Evolutionary conservation across 2,329 filamentous ascomycete species (phyloP).

Genomic region (Madurella mycetomatis): DNA sequence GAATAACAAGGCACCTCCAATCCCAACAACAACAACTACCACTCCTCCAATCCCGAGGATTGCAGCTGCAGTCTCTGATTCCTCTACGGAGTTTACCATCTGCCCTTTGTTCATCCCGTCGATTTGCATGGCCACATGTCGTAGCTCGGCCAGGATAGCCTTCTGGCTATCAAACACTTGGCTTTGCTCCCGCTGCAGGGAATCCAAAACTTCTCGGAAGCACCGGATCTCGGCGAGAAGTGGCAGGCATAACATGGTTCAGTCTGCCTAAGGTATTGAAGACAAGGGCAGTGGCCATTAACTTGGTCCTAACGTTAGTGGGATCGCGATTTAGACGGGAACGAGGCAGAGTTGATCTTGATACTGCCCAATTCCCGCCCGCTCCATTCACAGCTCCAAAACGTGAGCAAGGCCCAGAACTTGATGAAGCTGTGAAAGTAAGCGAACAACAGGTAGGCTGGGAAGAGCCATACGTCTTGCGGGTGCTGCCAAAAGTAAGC

Average conservation of each 20-base stretch:
- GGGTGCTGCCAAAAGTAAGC: slow-evolving; percentile 50
- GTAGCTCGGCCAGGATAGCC: background rate
- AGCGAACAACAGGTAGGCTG: slow-evolving; percentile 48
- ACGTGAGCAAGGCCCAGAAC: slow-evolving; percentile 50
- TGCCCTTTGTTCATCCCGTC: background rate
- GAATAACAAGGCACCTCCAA: too few relatives aligned
- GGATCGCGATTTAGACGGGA: too few relatives aligned
- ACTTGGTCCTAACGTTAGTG: too few relatives aligned
- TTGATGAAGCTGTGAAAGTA: slow-evolving; percentile 58
- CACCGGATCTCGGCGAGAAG: background rate
- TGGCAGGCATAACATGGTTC: background rate
- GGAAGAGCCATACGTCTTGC: slow-evolving; percentile 46
- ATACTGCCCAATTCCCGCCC: slow-evolving; percentile 33
- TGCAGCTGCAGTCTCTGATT: background rate
- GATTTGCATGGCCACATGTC: too few relatives aligned
- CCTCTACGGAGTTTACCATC: background rate
- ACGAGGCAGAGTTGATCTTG: background rate
- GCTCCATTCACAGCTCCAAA: slow-evolving; percentile 42
- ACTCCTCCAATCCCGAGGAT: background rate
- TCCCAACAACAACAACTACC: too few relatives aligned
- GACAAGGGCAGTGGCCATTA: background rate
- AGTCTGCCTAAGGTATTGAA: background rate
- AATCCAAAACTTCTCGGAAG: background rate
- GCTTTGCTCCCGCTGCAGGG: background rate
- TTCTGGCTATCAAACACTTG: background rate